Percentiles rank a stretch among this genome's conserved stretches.
phyloP scores from a whole-genome alignment of 2,329 filamentous ascomycete genomes.

The Fusarium nelsonii region DNA sequence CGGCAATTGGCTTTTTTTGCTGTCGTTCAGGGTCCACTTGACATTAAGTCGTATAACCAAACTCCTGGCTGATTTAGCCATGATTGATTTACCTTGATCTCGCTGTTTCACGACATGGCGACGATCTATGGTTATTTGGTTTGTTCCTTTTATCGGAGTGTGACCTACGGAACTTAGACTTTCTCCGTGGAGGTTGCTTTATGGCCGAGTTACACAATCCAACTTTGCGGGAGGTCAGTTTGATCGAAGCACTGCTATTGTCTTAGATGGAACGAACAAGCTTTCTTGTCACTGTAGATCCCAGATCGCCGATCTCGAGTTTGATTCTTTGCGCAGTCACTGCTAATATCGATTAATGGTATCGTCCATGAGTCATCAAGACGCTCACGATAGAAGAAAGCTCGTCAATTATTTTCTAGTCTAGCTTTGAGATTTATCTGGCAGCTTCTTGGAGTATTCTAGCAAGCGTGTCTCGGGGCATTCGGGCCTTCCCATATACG shows the following conservation, averaged over 20 bases:
- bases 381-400: background rate
- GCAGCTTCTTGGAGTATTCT: background rate
- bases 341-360: background rate
- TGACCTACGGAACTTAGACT: conserved; percentile 73
- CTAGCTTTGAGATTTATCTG: background rate
- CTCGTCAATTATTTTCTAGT: background rate
- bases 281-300: background rate
- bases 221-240: conserved; percentile 69
- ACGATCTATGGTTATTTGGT: conserved; percentile 52
- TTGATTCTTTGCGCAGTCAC: background rate
- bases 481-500: background rate
- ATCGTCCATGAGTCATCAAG: background rate
- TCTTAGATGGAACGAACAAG: background rate
- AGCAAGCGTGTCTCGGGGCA: background rate
- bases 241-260: background rate
- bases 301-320: background rate
- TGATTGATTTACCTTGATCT: conserved; percentile 56
- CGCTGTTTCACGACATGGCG: conserved; percentile 53
- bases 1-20: conserved; percentile 54
- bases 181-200: conserved; percentile 68
- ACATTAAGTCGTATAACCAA: conserved; percentile 27
- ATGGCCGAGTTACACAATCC: conserved; percentile 70
- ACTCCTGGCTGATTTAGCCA: conserved; percentile 54
- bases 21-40: conserved; percentile 59
- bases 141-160: conserved; percentile 61